Conservation (phyloP, 192 early-diverging fungal species). For the Coemansia asiatica region DNA sequence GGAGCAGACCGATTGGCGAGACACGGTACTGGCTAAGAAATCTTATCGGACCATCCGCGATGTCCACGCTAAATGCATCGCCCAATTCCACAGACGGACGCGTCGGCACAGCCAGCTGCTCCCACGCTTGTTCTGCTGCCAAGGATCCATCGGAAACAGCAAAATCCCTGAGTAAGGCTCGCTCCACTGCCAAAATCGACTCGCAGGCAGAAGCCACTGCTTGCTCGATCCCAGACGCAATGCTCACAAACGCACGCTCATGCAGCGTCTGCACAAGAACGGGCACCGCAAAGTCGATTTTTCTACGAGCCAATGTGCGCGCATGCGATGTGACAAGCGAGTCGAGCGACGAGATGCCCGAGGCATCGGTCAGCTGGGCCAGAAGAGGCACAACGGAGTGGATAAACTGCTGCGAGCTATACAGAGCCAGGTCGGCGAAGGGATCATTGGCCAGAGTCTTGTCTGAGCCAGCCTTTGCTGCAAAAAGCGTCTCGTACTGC, state of each 20-base stretch:
- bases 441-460: conserved; percentile 5
- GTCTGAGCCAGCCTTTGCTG: not conserved
- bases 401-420: conserved; percentile 33
- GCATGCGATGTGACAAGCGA: conserved; percentile 28
- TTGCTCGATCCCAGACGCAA: conserved; percentile 34
- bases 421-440: conserved; percentile 35
- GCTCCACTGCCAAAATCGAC: conserved; percentile 7
- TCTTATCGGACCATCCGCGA: conserved; percentile 5
- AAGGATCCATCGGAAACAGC: not conserved
- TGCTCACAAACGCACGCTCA: conserved; percentile 47
- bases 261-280: conserved; percentile 21
- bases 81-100: conserved; percentile 32
- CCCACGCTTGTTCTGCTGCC: conserved; percentile 16
- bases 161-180: not conserved
- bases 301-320: conserved; percentile 22
- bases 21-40: conserved; percentile 39
- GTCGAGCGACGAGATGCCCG: conserved; percentile 29
- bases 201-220: conserved; percentile 17
- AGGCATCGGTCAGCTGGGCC: conserved; percentile 31
- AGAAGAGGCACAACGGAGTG: conserved; percentile 21
- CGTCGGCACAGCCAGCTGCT: conserved; percentile 36
- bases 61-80: not conserved
- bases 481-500: conserved; percentile 47
- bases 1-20: conserved; percentile 46
- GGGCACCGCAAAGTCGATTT: conserved; percentile 33